Percentiles rank a stretch among this genome's conserved stretches.
These are phyloP conservation scores for Oryza rufipogon DNA, from an alignment of 176 grass and related monocot species.

Conservation along the genomic window DNA sequence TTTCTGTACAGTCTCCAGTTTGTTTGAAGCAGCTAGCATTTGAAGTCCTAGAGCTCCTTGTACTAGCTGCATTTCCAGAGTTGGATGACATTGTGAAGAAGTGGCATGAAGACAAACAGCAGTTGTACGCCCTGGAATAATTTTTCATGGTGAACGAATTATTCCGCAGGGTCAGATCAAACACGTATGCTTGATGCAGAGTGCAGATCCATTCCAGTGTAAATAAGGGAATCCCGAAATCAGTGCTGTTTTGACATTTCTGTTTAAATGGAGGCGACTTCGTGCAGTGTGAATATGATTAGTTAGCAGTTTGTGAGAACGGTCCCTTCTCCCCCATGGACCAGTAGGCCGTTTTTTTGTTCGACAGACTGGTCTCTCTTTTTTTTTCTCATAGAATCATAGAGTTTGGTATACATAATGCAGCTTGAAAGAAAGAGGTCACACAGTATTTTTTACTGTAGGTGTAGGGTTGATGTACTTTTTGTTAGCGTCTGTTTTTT, in stretches of 20 bases:
- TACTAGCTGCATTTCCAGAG: slow-evolving; percentile 81
- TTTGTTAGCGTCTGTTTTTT: slow-evolving; percentile 16
- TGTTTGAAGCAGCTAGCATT: slow-evolving; percentile 92
- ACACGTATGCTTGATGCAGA: not conserved
- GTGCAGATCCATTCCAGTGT: slow-evolving; percentile 21
- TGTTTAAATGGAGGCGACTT: slow-evolving; percentile 1
- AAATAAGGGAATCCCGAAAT: slow-evolving; percentile 41
- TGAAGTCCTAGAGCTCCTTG: slow-evolving; percentile 85
- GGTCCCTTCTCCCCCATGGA: slow-evolving; percentile 12
- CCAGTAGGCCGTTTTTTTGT: slow-evolving; percentile 15
- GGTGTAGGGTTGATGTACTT: slow-evolving; percentile 16
- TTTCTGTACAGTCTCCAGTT: slow-evolving; percentile 73
- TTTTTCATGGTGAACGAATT: not conserved
- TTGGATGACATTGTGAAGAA: slow-evolving; percentile 66
- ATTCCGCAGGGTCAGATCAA: not conserved
- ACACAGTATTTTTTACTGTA: slow-evolving; percentile 13
- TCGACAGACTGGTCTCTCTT: not conserved
- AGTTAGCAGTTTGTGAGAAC: slow-evolving; percentile 33
- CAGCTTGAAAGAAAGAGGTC: slow-evolving; percentile 25
- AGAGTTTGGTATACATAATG: slow-evolving; percentile 35
- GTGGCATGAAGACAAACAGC: slow-evolving; percentile 70
- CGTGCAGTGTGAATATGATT: slow-evolving; percentile 56
- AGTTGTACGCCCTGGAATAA: slow-evolving; percentile 26
- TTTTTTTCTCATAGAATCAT: not conserved
- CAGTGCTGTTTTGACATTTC: not conserved